A percentile compares a stretch with the other conserved stretches of the same genome.
Evolutionary conservation across 345 rosid species (phyloP).

Genomic region (Hypericum perforatum): DNA sequence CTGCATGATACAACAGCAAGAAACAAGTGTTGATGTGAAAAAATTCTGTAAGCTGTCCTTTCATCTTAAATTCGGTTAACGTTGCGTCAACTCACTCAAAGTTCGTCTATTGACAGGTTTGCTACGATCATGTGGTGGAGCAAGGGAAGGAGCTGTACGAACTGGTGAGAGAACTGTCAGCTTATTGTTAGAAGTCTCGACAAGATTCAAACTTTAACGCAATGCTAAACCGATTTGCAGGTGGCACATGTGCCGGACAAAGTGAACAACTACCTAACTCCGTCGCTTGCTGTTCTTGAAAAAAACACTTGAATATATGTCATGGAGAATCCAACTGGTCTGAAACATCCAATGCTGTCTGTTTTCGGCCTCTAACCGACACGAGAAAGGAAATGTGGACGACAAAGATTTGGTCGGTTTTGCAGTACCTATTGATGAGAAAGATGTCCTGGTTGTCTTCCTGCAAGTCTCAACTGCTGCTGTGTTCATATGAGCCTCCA

Average conservation of each 20-base stretch:
- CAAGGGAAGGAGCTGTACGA: slow-evolving; percentile 85
- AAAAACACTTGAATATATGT: slow-evolving; percentile 49
- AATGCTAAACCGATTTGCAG: slow-evolving; percentile 20
- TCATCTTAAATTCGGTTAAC: slow-evolving; percentile 1
- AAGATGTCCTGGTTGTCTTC: too few relatives aligned
- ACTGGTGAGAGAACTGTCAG: slow-evolving; percentile 42
- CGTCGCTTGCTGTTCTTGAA: slow-evolving; percentile 75
- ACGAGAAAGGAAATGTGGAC: too few relatives aligned
- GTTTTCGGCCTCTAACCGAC: too few relatives aligned
- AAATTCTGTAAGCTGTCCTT: neutral
- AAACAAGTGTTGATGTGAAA: slow-evolving; percentile 89
- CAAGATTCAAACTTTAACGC: too few relatives aligned
- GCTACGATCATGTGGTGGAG: slow-evolving; percentile 79
- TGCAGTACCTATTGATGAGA: too few relatives aligned
- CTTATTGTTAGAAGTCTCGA: neutral
- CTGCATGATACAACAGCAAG: slow-evolving; percentile 87
- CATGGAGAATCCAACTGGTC: too few relatives aligned
- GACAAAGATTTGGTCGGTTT: too few relatives aligned
- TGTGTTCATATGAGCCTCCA: too few relatives aligned
- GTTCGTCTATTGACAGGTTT: slow-evolving; percentile 42
- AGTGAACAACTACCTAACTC: slow-evolving; percentile 92
- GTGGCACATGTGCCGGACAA: slow-evolving; percentile 96
- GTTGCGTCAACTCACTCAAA: neutral
- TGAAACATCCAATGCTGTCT: too few relatives aligned
- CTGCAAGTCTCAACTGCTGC: too few relatives aligned